Base-by-base conservation (phyloP, 2,329 filamentous ascomycete species). In the Aspergillus sp. region DNA sequence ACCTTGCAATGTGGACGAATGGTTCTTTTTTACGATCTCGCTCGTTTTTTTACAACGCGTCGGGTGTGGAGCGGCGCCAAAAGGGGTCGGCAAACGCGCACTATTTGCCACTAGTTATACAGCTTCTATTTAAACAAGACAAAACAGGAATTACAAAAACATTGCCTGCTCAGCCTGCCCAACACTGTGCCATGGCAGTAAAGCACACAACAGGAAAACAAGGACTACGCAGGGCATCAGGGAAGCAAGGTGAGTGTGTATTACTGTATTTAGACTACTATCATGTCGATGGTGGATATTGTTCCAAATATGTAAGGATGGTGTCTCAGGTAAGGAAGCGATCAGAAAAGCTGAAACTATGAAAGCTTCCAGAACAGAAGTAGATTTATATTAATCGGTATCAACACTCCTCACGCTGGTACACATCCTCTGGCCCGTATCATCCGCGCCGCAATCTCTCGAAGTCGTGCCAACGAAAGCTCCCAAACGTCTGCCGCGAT, bases 21-120 rank as follows among this genome's bases (percentile, higher is more conserved):
- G 49, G 49, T 52, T 52, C 45, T 33, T 52, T 51, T 19, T 48
- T 33, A 19, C 39, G 37, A 6, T 24, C 48, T 33, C 23, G 48
- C n/a, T 51, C 48, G 35, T 53, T 54, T 54, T 48, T 39, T 47
- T 48, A 41, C 43, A 48, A 54, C 52, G 52, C 52, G 52, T 48
- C 45, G 17, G 14, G 23, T 41, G 44, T 45, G 27, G 37, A 15
- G 31, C 37, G 15, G n/a, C 44, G 27, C 53, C 53, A 55, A 55
- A 55, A 55, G 53, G 53, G 53, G 53, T 44, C 35, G 45, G n/a
- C 24, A 35, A 41, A 53, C 49, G 41, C 37, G 37, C 45, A 49
- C 53, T 55, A 55, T 55, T 35, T 17, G 24, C 37, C 45, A 49
- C 17, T 49, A 41, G 40, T 47, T 31, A 9, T 11, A 31, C 27